Evolutionary conservation across 371 early-diverging fungal genomes (phyloP), one percentile per base, ranked within the genome.

Genomic region (Lichtheimia ramosa): DNA sequence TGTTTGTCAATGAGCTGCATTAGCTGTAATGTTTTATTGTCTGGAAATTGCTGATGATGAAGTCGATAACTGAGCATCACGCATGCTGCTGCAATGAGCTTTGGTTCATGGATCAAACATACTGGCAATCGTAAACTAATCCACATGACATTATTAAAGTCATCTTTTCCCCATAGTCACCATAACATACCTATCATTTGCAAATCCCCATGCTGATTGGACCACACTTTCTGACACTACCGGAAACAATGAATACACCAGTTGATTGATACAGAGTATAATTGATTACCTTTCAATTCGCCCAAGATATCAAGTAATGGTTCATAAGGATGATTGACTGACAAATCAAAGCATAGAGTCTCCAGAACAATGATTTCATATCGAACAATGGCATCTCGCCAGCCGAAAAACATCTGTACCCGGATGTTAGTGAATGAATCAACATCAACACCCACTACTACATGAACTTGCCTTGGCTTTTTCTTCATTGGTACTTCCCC

Each of bases 311-410:
- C 61, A 12, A 83, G 60, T 46, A 92, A 66, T 40, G 61, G 72
- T 28, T 68, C 51, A 70, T 92, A 88, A 7, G 94, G 93, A 57
- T 88, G 89, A n/a, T 84, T 77, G 14, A 92, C 81, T 5, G 81
- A 77, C 64, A 93, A 64, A 64, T 92, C 93, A 68, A 91, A 93
- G 65, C 94, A 91, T 25, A 86, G 73, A 18, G 82, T 71, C 43
- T 91, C 88, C 25, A 92, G 64, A 10, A 94, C 62, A 8, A 82
- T 56, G 21, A 85, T 81, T 67, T 94, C 94, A 57, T 85, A 79
- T 51, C 71, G 74, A 27, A 88, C 64, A 51, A 92, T 80, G 3
- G 77, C 78, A 10, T 82, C 81, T 46, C 46, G 12, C 46, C 46
- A 46, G 5, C n/a, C 18, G 18, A 46, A 18, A 56, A 79, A 69